Base-by-base conservation (phyloP, 441 rosid genomes). In the Jatropha podagrica region DNA sequence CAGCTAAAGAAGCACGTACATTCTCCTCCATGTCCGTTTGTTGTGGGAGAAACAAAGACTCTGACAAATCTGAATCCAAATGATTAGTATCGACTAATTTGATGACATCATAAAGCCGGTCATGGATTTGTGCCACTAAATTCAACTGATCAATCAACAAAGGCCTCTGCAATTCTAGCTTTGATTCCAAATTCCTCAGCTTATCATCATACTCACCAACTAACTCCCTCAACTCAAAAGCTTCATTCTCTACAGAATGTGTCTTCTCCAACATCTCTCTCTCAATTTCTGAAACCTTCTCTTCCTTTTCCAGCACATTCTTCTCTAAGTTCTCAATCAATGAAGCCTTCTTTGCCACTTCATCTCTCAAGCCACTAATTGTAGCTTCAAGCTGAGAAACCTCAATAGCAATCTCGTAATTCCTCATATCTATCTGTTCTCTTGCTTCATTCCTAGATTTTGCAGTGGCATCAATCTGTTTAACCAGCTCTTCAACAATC, bases 301-400 rank as follows among this genome's bases (percentile, higher is more conserved):
- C 86, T 23, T 90, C 91, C 83, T 85, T 92, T 68, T 88, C 93
- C 10, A 40, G 79, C 69, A 88, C 69, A 60, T 26, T 77, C 69
- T 81, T 90, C 89, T 91, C 91, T 71, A 90, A 86, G 71, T 83
- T 79, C 77, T 88, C 92, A 38, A 90, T 70, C 65, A 56, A 14
- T 9, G 75, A 79, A 73, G 80, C 82, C 83, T 91, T 95, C 78
- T 87, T 83, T 0, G 76, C 90, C 63, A 90, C 89, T 77, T 93
- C 98, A 10, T 88, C 93, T 77, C 84, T 79, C 80, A 95, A 80
- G 54, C 88, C 87, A 79, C 90, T 84, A 76, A 95, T 90, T 0
- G 95, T 82, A 55, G 98, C 92, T 80, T 95, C 97, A 72, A 95
- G 88, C 86, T 93, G 92, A 26, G 97, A 95, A 83, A 95, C 99